A percentile compares a stretch with the other conserved stretches of the same genome.
Conservation (phyloP, 1,284 basidiomycete species). For the Chalciporus sp. region DNA sequence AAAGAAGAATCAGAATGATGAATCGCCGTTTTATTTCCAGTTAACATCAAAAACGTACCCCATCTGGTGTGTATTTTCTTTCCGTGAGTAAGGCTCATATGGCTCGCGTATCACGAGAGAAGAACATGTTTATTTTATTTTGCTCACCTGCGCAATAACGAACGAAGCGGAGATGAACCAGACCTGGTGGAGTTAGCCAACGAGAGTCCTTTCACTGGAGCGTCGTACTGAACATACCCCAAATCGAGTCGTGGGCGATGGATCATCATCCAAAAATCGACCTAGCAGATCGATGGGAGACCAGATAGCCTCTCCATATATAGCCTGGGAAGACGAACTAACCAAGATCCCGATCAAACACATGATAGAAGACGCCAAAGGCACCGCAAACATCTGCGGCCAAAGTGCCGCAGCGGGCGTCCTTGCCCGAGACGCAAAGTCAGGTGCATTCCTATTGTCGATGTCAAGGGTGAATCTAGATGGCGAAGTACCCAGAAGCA, state of each 20-base stretch:
- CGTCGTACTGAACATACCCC: constrained; percentile 43
- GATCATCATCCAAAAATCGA: constrained; percentile 66
- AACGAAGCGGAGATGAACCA: constrained; percentile 81
- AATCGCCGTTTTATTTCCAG: constrained; percentile 24
- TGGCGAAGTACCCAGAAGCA: too few species aligned
- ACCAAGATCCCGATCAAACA: constrained; percentile 87
- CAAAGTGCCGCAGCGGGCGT: constrained; percentile 67
- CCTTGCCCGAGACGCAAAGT: constrained; percentile 76
- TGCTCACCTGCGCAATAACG: constrained; percentile 66
- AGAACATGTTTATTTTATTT: background rate
- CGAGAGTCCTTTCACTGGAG: background rate
- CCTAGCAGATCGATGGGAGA: constrained; percentile 75
- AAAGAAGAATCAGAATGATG: constrained; percentile 5
- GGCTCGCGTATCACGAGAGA: constrained; percentile 19
- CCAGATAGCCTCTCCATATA: constrained; percentile 82
- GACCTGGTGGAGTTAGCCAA: constrained; percentile 39
- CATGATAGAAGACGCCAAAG: constrained; percentile 75
- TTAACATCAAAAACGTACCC: constrained; percentile 23
- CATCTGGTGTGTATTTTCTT: constrained; percentile 21
- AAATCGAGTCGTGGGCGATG: constrained; percentile 66
- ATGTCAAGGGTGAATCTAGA: constrained; percentile 4
- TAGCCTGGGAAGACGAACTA: constrained; percentile 73
- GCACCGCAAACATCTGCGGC: constrained; percentile 76
- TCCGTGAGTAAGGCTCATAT: constrained; percentile 9
- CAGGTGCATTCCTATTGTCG: constrained; percentile 64